These are phyloP conservation scores for Rhazya stricta DNA, from an alignment of 257 asterid genomes.

Conservation along the genomic window DNA sequence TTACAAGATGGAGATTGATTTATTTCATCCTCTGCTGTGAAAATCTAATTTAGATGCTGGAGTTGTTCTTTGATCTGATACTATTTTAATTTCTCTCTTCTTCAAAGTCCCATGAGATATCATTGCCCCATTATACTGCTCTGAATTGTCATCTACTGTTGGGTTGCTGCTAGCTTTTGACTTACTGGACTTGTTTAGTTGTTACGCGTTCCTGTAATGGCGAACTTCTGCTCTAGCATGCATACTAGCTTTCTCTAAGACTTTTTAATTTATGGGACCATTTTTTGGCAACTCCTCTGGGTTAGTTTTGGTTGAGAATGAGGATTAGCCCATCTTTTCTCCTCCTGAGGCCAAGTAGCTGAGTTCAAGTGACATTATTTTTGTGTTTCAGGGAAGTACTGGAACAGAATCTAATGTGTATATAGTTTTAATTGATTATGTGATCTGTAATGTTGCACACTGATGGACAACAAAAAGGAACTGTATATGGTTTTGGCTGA, in stretches of 20 bases:
- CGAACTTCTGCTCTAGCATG: not conserved
- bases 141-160: not conserved
- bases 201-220: too few species aligned
- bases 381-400: not conserved
- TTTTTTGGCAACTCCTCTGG: not conserved
- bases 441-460: not conserved
- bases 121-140: not conserved
- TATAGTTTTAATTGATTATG: not conserved
- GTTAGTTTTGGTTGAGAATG: not conserved
- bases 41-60: not conserved
- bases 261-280: not conserved
- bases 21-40: not conserved
- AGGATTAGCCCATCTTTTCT: not conserved
- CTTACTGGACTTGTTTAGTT: not conserved
- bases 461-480: not conserved
- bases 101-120: not conserved
- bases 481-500: not conserved
- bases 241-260: not conserved
- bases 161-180: slow-evolving; percentile 3
- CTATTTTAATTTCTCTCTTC: not conserved
- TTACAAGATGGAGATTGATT: not conserved
- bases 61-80: not conserved
- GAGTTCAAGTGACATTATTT: not conserved
- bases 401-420: not conserved
- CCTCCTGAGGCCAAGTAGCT: not conserved